Conservation (phyloP, 1,284 basidiomycete species). For the Boletus mariae region DNA sequence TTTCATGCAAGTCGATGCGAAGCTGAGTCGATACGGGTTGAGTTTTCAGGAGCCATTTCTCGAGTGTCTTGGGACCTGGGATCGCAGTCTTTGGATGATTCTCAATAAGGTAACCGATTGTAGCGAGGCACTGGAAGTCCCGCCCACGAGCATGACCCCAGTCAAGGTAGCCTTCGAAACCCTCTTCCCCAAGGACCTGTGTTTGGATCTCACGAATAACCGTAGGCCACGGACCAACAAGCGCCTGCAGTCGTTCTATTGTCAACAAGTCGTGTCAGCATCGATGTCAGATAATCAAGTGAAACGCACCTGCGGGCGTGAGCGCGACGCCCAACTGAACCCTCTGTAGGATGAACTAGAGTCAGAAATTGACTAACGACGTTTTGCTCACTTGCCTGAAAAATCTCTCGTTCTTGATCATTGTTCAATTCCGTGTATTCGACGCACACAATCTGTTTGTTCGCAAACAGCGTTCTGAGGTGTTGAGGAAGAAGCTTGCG, state of each 20-base stretch:
- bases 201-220: slow-evolving; percentile 41
- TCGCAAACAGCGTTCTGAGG: slow-evolving; percentile 34
- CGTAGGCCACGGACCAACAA: slow-evolving; percentile 41
- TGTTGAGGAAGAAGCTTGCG: slow-evolving; percentile 30
- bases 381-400: slow-evolving; percentile 27
- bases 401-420: slow-evolving; percentile 36
- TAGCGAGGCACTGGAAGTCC: slow-evolving; percentile 46
- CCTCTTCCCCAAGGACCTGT: slow-evolving; percentile 38
- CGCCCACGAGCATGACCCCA: slow-evolving; percentile 46
- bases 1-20: slow-evolving; percentile 35
- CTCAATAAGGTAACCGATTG: slow-evolving; percentile 42
- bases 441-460: slow-evolving; percentile 50
- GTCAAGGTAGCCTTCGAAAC: slow-evolving; percentile 42
- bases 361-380: neutral
- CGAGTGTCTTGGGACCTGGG: slow-evolving; percentile 35
- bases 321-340: slow-evolving; percentile 38
- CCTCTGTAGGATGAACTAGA: slow-evolving; percentile 31
- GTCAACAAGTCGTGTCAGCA: neutral
- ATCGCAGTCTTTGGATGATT: slow-evolving; percentile 31
- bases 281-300: neutral
- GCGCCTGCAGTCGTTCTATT: slow-evolving; percentile 46
- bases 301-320: slow-evolving; percentile 42
- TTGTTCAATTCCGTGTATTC: slow-evolving; percentile 42
- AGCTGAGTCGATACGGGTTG: slow-evolving; percentile 30
- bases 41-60: slow-evolving; percentile 39